Percentiles rank a stretch among this genome's conserved stretches.
Conservation (phyloP, 768 basidiomycete species). For the Hygrocybe punicea region DNA sequence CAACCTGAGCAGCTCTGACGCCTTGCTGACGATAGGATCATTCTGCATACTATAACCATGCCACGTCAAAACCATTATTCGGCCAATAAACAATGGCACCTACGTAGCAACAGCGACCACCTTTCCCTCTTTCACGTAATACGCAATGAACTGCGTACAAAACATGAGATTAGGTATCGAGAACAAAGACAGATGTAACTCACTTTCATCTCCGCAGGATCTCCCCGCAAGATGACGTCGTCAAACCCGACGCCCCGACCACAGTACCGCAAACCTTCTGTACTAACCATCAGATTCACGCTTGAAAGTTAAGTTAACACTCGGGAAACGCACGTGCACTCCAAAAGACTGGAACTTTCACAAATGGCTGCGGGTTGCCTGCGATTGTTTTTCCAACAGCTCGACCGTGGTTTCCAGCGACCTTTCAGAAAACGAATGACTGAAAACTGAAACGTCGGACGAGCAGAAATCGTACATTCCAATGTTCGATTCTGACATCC, state of each 20-base stretch:
- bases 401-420: constrained; percentile 83
- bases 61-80: not conserved
- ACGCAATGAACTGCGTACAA: constrained; percentile 64
- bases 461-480: constrained; percentile 60
- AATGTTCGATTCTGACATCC: constrained; percentile 74
- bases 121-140: constrained; percentile 63
- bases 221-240: constrained; percentile 74
- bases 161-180: not conserved
- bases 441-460: not conserved
- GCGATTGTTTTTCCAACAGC: constrained; percentile 78
- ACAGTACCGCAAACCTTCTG: constrained; percentile 84
- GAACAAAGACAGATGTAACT: not conserved
- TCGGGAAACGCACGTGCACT: constrained; percentile 62
- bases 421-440: constrained; percentile 35
- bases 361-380: constrained; percentile 60
- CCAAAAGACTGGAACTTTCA: constrained; percentile 86
- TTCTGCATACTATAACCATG: constrained; percentile 68
- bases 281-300: not conserved
- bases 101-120: constrained; percentile 68
- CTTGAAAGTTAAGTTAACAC: not conserved
- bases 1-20: constrained; percentile 72
- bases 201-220: constrained; percentile 75
- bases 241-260: constrained; percentile 71
- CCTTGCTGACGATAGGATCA: constrained; percentile 76
- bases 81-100: constrained; percentile 8